These are phyloP conservation scores for Posidonia australis DNA, from an alignment of 106 monocot species.

Conservation along the genomic window DNA sequence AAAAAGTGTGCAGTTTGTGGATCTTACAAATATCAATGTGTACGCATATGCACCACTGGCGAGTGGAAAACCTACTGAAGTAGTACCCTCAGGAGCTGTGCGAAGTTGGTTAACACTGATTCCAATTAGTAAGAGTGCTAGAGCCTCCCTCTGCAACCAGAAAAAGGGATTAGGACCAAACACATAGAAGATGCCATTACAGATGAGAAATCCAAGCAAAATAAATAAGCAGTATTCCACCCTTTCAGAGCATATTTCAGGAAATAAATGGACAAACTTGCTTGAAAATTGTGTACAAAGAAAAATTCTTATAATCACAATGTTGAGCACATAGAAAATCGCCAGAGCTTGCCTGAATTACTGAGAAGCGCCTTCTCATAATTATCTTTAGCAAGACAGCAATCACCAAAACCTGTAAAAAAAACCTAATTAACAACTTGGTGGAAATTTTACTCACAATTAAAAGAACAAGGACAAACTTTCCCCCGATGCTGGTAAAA, in stretches of 20 bases:
- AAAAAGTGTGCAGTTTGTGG: constrained; percentile 1
- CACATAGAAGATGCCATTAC: neutral
- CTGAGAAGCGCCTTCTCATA: constrained; percentile 83
- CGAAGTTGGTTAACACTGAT: constrained; percentile 82
- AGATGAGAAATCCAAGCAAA: neutral
- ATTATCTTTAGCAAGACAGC: constrained; percentile 83
- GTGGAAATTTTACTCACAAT: neutral
- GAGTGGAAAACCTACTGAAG: constrained; percentile 59
- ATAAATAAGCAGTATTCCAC: neutral
- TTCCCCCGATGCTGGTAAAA: neutral
- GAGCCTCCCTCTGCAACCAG: constrained; percentile 74
- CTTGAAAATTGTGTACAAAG: too few relatives aligned
- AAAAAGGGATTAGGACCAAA: neutral
- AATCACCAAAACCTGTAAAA: constrained; percentile 79
- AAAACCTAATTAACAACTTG: neutral
- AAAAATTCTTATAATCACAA: neutral
- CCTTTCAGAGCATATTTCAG: neutral
- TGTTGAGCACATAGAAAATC: neutral
- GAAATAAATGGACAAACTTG: neutral
- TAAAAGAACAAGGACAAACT: neutral
- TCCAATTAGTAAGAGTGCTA: constrained; percentile 88
- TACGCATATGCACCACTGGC: constrained; percentile 74
- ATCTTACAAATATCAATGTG: constrained; percentile 37
- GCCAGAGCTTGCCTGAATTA: constrained; percentile 61
- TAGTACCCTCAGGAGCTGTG: constrained; percentile 58